Percentiles rank a stretch among this genome's conserved stretches.
phyloP scores from a whole-genome alignment of 2,329 filamentous ascomycete species.

The Pyrenochaeta sp. region DNA sequence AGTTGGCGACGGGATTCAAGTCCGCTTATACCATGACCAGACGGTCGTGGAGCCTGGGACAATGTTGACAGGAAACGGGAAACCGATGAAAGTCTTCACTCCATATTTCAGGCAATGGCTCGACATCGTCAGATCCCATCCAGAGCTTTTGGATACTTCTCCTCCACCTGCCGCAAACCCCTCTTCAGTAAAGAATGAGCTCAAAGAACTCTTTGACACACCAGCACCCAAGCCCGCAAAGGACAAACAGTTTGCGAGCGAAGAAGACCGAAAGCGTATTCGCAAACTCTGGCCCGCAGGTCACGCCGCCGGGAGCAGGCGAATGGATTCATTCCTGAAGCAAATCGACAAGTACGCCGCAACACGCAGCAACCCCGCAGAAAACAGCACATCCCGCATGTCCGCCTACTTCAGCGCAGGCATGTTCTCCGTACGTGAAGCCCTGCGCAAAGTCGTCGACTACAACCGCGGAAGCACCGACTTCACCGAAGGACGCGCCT shows the following conservation, averaged over 20 bases:
- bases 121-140: slow-evolving; percentile 52
- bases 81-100: slow-evolving; percentile 62
- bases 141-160: slow-evolving; percentile 54
- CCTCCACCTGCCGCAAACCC: slow-evolving; percentile 53
- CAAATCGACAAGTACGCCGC: slow-evolving; percentile 53
- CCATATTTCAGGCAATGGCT: slow-evolving; percentile 61
- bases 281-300: slow-evolving; percentile 57
- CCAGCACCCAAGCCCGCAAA: slow-evolving; percentile 47
- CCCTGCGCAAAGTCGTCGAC: slow-evolving; percentile 52
- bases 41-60: slow-evolving; percentile 58
- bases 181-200: slow-evolving; percentile 31
- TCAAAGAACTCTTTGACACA: slow-evolving; percentile 44
- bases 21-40: slow-evolving; percentile 60
- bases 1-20: slow-evolving; percentile 47
- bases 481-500: slow-evolving; percentile 52
- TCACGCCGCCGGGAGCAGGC: slow-evolving; percentile 53
- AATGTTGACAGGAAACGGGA: slow-evolving; percentile 53
- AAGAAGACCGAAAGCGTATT: slow-evolving; percentile 52
- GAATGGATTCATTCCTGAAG: slow-evolving; percentile 53
- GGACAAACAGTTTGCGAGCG: slow-evolving; percentile 52
- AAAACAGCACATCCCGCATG: slow-evolving; percentile 53
- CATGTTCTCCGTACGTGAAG: slow-evolving; percentile 57
- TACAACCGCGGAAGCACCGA: slow-evolving; percentile 54
- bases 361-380: slow-evolving; percentile 54
- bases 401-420: slow-evolving; percentile 58